Evolutionary conservation across 306 rosid species (phyloP), one percentile per base, ranked within the genome.

Genomic region (Boehmeria nivea): DNA sequence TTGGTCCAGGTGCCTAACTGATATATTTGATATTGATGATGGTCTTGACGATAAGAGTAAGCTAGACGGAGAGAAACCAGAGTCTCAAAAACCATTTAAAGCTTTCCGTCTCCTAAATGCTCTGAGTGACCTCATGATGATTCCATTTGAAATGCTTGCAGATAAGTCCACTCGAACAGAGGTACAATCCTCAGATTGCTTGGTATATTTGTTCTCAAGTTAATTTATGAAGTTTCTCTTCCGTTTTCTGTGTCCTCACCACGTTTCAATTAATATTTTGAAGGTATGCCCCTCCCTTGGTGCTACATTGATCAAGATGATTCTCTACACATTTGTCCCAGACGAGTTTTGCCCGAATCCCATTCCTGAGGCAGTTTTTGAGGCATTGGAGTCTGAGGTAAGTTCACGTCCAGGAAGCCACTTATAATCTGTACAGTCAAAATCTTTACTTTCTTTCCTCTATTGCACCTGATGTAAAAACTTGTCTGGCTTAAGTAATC

Each of bases 101-200:
- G 78, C 86, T 72, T 88, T 88, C 76, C 75, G 59, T 60, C 86
- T 88, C 57, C 86, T 88, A 51, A 65, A 88, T 57, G 75, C 84
- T 43, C 68, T 88, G 78, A 88, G 96, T 71, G 96, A 82, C 69
- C 83, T 88, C 34, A 84, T 85, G 96, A 82, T 88, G 96, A 85
- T 85, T 72, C 96, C 94, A 23, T 68, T 69, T 17, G 91, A 88
- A 63, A 80, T 78, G 94, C 87, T 88, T 23, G 83, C 81, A 12
- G 88, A 88, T 38, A 61, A 21, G 37, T 74, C 94, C 59, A 71
- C 23, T 68, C 73, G 88, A 64, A 72, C 65, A 78, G 94, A 88
- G 94, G 96, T 88, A 66, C 10, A 59, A 52, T 51, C 75, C 50
- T 39, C 16, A 25, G 26, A 22, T 22, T 50, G 15, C 43, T 25